phyloP scores from a whole-genome alignment of 2,329 filamentous ascomycete species.

The Paecilomyces variotii region DNA sequence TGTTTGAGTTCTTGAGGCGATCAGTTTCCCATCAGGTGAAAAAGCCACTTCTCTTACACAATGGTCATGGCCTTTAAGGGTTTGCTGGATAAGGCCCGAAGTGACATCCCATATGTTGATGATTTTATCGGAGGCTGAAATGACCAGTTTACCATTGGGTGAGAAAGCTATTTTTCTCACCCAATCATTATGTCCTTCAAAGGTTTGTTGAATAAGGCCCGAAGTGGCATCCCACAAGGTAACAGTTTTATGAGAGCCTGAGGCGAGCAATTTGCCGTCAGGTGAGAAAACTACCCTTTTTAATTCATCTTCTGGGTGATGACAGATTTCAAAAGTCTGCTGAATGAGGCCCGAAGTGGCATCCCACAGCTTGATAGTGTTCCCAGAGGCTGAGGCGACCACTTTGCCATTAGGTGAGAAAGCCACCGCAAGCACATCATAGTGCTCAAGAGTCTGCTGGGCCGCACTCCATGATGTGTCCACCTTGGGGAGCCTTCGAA shows the following conservation, averaged over 20 bases:
- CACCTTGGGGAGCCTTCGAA: neutral
- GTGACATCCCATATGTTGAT: constrained; percentile 17
- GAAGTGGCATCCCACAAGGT: constrained; percentile 12
- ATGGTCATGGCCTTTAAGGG: neutral
- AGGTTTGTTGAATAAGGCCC: constrained; percentile 3
- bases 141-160: constrained; percentile 14
- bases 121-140: constrained; percentile 18
- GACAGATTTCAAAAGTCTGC: neutral
- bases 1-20: neutral
- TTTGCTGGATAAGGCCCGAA: neutral
- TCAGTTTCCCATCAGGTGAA: neutral
- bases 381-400: constrained; percentile 17
- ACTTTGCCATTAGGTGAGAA: constrained; percentile 19
- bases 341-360: neutral
- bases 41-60: neutral
- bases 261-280: no score
- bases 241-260: no score
- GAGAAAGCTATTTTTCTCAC: constrained; percentile 19
- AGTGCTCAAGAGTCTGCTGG: constrained; percentile 12
- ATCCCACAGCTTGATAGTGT: constrained; percentile 19
- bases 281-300: no score
- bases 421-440: constrained; percentile 14
- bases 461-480: neutral
- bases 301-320: no score
- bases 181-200: constrained; percentile 12